Evolutionary conservation across 2,329 filamentous ascomycete genomes (phyloP).

Genomic region (Fusarium begoniae): DNA sequence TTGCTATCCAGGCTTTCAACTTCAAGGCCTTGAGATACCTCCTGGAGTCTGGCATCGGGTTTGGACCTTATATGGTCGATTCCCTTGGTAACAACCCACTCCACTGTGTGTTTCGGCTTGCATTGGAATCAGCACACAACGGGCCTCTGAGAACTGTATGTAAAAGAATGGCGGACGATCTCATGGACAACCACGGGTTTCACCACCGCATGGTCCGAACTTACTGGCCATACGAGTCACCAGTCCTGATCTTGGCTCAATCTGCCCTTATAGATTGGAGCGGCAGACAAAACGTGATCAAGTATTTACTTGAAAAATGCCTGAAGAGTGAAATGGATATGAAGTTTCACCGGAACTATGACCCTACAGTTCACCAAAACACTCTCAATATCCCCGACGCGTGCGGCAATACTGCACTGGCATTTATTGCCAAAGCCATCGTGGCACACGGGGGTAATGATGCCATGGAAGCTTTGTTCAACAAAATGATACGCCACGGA

Average conservation of each 20-base stretch:
- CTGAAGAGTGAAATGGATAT: neutral
- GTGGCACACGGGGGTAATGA: neutral
- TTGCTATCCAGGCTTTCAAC: slow-evolving; percentile 2
- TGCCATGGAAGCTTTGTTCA: neutral
- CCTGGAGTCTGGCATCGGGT: neutral
- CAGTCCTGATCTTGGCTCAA: neutral
- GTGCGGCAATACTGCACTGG: neutral
- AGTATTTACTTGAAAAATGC: neutral
- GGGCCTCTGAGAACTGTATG: neutral
- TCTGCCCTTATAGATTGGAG: neutral
- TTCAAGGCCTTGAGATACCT: neutral
- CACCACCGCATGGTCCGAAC: slow-evolving; percentile 6
- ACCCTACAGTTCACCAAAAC: neutral
- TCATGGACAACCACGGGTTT: neutral
- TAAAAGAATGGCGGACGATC: neutral
- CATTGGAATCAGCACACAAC: neutral
- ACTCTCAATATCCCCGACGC: neutral
- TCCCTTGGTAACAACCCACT: neutral
- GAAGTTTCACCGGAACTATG: neutral
- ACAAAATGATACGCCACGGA: neutral
- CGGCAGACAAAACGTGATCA: neutral
- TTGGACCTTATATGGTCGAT: neutral
- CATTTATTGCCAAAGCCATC: neutral
- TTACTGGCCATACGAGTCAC: neutral
- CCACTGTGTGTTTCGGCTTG: neutral